These are phyloP conservation scores for Multifurca ochricompacta DNA, from an alignment of 768 basidiomycete species.

Conservation along the genomic window DNA sequence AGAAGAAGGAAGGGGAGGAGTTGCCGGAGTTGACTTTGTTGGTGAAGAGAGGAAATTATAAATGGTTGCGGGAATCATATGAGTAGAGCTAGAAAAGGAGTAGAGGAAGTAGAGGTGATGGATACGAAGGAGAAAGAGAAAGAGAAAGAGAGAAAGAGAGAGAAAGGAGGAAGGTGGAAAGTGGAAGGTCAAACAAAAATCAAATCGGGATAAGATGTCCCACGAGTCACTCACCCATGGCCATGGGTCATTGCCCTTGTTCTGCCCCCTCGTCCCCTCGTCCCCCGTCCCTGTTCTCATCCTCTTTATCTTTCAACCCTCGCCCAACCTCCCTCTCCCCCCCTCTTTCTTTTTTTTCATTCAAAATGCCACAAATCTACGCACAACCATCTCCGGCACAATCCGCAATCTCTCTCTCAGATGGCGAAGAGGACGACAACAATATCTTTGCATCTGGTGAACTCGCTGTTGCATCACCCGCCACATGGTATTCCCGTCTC, in stretches of 20 bases:
- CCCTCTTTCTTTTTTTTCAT: neutral
- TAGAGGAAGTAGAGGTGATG: too few species aligned
- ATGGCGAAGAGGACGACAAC: slow-evolving; percentile 58
- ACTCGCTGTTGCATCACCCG: slow-evolving; percentile 40
- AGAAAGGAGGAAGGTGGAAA: too few species aligned
- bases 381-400: slow-evolving; percentile 45
- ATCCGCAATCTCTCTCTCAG: slow-evolving; percentile 72
- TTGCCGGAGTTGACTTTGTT: neutral
- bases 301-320: neutral
- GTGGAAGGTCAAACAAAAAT: too few species aligned
- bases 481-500: slow-evolving; percentile 37
- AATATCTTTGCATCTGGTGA: slow-evolving; percentile 40
- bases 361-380: slow-evolving; percentile 27
- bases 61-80: too few species aligned
- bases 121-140: too few species aligned
- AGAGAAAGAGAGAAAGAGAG: neutral
- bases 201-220: slow-evolving; percentile 10
- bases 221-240: neutral
- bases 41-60: neutral
- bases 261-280: too few species aligned
- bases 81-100: too few species aligned
- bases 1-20: neutral
- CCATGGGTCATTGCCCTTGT: too few species aligned
- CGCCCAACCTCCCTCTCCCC: slow-evolving; percentile 6
- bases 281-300: neutral